Conservation (phyloP, 225 moss, liverwort and hornwort species). For the Marchantia polymorpha region DNA sequence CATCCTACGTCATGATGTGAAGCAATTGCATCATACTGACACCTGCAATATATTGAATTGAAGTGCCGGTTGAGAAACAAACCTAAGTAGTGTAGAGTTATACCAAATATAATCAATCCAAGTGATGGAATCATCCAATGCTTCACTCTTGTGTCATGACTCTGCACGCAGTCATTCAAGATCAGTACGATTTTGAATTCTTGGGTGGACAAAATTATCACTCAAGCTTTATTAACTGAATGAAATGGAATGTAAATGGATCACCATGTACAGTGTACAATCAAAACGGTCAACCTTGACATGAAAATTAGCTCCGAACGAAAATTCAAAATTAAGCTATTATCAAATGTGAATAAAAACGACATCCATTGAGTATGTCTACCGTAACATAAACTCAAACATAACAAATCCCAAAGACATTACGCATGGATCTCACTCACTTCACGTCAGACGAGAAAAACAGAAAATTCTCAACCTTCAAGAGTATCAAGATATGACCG, state of each 20-base stretch:
- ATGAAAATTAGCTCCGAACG: no score
- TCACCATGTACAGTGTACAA: no score
- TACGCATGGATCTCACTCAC: background rate
- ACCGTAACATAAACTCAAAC: background rate
- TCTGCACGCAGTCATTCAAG: conserved; percentile 20
- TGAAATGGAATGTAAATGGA: no score
- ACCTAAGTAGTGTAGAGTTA: conserved; percentile 48
- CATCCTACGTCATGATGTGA: no score
- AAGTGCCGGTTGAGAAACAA: background rate
- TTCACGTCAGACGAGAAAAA: background rate
- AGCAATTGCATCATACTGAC: background rate
- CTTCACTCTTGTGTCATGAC: conserved; percentile 52
- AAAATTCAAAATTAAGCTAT: no score
- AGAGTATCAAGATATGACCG: conserved; percentile 53
- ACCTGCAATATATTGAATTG: background rate
- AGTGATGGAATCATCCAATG: conserved; percentile 57
- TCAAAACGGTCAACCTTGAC: no score
- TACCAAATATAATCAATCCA: conserved; percentile 41
- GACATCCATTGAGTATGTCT: background rate
- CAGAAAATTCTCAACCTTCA: conserved; percentile 35
- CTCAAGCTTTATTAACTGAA: no score
- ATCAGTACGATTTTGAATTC: background rate
- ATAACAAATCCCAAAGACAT: background rate
- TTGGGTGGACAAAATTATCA: no score
- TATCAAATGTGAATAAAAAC: background rate